Conservation (phyloP, 1,284 basidiomycete species). For the Pseudozyma sp. region DNA sequence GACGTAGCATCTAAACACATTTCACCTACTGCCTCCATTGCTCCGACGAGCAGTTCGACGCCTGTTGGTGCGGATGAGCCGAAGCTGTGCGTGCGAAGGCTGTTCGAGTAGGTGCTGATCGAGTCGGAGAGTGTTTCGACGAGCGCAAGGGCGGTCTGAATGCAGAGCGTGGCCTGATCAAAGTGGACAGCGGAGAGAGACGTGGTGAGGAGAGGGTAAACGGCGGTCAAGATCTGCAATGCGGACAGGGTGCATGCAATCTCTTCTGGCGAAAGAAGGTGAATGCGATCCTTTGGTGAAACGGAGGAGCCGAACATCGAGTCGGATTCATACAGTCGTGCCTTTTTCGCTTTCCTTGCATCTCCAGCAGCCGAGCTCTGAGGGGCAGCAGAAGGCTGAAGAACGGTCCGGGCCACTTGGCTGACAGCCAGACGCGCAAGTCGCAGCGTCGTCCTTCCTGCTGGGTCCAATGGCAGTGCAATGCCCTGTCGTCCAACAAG, state of each 20-base stretch:
- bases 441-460: slow-evolving; percentile 39
- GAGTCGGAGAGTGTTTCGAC: slow-evolving; percentile 50
- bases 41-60: slow-evolving; percentile 9
- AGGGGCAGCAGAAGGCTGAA: slow-evolving; percentile 11
- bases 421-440: slow-evolving; percentile 40
- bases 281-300: slow-evolving; percentile 41
- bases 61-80: slow-evolving; percentile 15
- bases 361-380: slow-evolving; percentile 9
- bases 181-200: slow-evolving; percentile 34
- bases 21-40: slow-evolving; percentile 20
- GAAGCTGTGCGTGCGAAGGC: slow-evolving; percentile 10
- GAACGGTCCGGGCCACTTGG: slow-evolving; percentile 23
- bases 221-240: slow-evolving; percentile 28
- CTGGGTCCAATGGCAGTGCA: slow-evolving; percentile 49
- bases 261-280: slow-evolving; percentile 22
- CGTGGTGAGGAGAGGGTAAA: slow-evolving; percentile 41
- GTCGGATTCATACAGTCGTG: slow-evolving; percentile 56
- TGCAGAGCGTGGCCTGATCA: slow-evolving; percentile 40
- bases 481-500: slow-evolving; percentile 31
- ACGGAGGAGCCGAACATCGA: slow-evolving; percentile 29
- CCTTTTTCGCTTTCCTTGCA: slow-evolving; percentile 38
- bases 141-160: slow-evolving; percentile 34
- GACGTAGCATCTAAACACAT: slow-evolving; percentile 33
- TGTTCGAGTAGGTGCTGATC: slow-evolving; percentile 16
- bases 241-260: slow-evolving; percentile 30